Evolutionary conservation across 1,284 basidiomycete genomes (phyloP).

Genomic region (Acaromyces ingoldii): DNA sequence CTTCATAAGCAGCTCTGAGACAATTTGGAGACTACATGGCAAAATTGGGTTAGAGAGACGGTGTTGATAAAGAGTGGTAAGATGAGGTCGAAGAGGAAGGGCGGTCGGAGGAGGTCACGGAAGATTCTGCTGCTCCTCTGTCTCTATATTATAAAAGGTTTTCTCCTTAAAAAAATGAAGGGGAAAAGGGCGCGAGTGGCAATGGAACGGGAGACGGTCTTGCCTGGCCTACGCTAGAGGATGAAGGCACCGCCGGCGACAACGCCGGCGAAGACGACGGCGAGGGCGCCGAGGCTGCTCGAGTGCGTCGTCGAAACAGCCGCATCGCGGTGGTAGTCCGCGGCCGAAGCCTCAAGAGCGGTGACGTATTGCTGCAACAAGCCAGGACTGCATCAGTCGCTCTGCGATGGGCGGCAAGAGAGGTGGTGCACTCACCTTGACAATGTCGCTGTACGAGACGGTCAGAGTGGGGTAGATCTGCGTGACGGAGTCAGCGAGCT

Average conservation of each 20-base stretch:
- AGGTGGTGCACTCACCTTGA: conserved; percentile 6
- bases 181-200: no score
- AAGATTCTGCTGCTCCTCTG: no score
- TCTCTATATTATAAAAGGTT: no score
- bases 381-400: background rate
- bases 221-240: conserved; percentile 38
- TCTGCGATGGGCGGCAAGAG: background rate
- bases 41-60: no score
- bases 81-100: no score
- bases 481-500: conserved; percentile 38
- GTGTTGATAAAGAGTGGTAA: no score
- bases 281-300: conserved; percentile 9
- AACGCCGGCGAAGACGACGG: conserved; percentile 29
- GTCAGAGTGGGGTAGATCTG: conserved; percentile 46
- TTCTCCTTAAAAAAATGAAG: no score
- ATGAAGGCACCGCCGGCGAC: conserved; percentile 42
- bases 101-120: no score
- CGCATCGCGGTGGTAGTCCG: conserved; percentile 18
- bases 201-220: no score
- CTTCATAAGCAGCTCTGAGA: no score
- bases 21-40: no score
- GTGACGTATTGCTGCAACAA: conserved; percentile 1
- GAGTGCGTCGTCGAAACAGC: conserved; percentile 4
- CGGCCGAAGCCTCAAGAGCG: conserved; percentile 4
- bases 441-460: conserved; percentile 16